phyloP scores from a whole-genome alignment of 2,329 filamentous ascomycete genomes.

The Ceratocystis ficicola region DNA sequence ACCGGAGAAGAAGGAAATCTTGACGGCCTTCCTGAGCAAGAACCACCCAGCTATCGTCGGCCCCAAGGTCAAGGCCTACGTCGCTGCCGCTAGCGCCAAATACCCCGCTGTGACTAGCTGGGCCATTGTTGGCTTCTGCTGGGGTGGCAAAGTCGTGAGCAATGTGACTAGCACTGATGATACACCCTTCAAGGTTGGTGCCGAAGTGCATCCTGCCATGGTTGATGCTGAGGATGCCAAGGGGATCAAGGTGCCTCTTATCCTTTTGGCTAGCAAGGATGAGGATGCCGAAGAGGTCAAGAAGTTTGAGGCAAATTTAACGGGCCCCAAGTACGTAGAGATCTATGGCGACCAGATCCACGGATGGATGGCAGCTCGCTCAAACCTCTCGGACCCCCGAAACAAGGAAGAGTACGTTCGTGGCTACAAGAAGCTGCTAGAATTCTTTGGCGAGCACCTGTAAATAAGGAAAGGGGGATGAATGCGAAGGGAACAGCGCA shows the following conservation, averaged over 20 bases:
- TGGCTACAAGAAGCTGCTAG: slow-evolving; percentile 47
- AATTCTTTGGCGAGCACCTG: slow-evolving; percentile 45
- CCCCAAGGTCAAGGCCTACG: slow-evolving; percentile 41
- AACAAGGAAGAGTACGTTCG: slow-evolving; percentile 51
- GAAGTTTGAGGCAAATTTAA: slow-evolving; percentile 44
- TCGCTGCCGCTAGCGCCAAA: slow-evolving; percentile 40
- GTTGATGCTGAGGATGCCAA: slow-evolving; percentile 50
- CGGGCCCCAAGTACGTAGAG: slow-evolving; percentile 48
- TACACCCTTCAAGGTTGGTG: slow-evolving; percentile 37
- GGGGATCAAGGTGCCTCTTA: slow-evolving; percentile 48
- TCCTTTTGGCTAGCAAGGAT: slow-evolving; percentile 54
- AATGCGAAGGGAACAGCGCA: neutral
- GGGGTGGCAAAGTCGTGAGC: slow-evolving; percentile 56
- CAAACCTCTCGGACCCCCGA: slow-evolving; percentile 43
- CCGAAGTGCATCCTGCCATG: slow-evolving; percentile 50
- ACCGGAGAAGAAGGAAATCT: slow-evolving; percentile 48
- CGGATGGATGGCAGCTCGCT: slow-evolving; percentile 61
- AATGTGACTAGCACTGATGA: slow-evolving; percentile 38
- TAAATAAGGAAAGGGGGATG: slow-evolving; percentile 24
- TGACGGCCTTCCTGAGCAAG: slow-evolving; percentile 46
- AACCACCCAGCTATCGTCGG: slow-evolving; percentile 38
- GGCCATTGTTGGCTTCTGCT: slow-evolving; percentile 55
- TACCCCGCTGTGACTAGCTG: slow-evolving; percentile 46
- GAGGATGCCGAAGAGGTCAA: slow-evolving; percentile 45
- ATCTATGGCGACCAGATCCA: slow-evolving; percentile 56